Base-by-base conservation (phyloP, 1,284 basidiomycete genomes). In the Naganishia cerealis region DNA sequence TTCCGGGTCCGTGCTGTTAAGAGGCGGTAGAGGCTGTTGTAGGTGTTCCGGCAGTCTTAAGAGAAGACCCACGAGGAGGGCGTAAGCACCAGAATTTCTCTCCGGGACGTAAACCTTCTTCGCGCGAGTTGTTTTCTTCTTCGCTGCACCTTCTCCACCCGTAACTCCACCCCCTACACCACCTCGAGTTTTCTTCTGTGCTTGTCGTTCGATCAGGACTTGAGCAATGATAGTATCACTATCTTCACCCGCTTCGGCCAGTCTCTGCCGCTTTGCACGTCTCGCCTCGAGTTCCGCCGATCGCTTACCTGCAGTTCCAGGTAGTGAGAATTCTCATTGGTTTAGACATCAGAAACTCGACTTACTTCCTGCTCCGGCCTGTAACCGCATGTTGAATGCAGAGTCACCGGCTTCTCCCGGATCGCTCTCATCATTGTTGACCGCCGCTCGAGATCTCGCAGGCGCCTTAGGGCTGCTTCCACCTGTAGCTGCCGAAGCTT, bases 31-130 rank as follows among this genome's bases (percentile, higher is more conserved):
- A 46, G 66, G 58, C n/a, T 48, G 52, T 26, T 67, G 66, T 33
- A 61, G 58, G 40, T 67, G n/a, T 15, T 68, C 61, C 12, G 59
- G 52, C 8, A 68, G 43, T 26, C 74, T 70, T 0, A 77, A 66
- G 9, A 79, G 71, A 4, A 81, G 72, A 4, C 75, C 77, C 13
- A 81, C 62, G 9, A 81, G 75, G 39, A 81, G 77, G 1, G 77
- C 80, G 54, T 79, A 78, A 3, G 75, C 73, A 10, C 79, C 80
- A 21, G 78, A 77, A 7, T 75, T 71, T 18, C 58, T 69, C 42
- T 71, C 70, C 0, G 80, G 80, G 53, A 79, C 75, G 66, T 80
- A 81, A 8, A 69, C 57, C 50, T 75, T 76, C 69, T 42, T 70
- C 9, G 13, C 66, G 62, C 52, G 69, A 70, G 43, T 54, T 72